These are phyloP conservation scores for Aspergillus steynii DNA, from an alignment of 495 filamentous ascomycete species.

Conservation along the genomic window DNA sequence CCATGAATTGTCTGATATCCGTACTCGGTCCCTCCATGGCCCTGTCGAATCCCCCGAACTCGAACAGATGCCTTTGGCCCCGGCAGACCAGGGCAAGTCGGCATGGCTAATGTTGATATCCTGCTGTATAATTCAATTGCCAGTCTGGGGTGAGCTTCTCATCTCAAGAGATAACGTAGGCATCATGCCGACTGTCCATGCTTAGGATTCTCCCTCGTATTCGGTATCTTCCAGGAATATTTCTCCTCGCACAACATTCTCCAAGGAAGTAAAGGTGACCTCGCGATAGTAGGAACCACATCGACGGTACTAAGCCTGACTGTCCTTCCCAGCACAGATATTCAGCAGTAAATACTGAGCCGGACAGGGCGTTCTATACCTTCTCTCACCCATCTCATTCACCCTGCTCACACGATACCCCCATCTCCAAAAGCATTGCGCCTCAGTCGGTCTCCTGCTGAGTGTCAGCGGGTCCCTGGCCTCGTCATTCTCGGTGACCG, in stretches of 20 bases:
- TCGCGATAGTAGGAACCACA: conserved; percentile 56
- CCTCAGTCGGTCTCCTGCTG: conserved; percentile 42
- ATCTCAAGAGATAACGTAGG: background rate
- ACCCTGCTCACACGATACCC: conserved; percentile 51
- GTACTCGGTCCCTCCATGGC: background rate
- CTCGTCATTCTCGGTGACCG: conserved; percentile 51
- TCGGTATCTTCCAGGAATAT: conserved; percentile 53
- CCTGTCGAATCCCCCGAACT: conserved; percentile 26
- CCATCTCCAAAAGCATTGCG: conserved; percentile 38
- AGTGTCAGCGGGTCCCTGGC: conserved; percentile 36
- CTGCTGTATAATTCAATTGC: conserved; percentile 60
- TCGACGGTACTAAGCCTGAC: conserved; percentile 30
- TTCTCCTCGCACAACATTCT: conserved; percentile 39
- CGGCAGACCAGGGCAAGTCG: conserved; percentile 58
- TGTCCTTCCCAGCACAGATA: background rate
- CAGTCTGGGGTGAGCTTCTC: conserved; percentile 59
- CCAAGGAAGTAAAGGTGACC: conserved; percentile 32
- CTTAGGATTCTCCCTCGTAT: conserved; percentile 51
- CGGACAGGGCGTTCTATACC: conserved; percentile 53
- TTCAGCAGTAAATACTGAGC: background rate
- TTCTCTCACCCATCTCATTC: conserved; percentile 50
- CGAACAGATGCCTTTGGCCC: conserved; percentile 47
- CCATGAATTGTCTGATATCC: background rate
- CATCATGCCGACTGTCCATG: conserved; percentile 1
- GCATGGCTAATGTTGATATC: conserved; percentile 65